Evolutionary conservation across 2,329 filamentous ascomycete species (phyloP).

Genomic region (Aspergillus clavatus): DNA sequence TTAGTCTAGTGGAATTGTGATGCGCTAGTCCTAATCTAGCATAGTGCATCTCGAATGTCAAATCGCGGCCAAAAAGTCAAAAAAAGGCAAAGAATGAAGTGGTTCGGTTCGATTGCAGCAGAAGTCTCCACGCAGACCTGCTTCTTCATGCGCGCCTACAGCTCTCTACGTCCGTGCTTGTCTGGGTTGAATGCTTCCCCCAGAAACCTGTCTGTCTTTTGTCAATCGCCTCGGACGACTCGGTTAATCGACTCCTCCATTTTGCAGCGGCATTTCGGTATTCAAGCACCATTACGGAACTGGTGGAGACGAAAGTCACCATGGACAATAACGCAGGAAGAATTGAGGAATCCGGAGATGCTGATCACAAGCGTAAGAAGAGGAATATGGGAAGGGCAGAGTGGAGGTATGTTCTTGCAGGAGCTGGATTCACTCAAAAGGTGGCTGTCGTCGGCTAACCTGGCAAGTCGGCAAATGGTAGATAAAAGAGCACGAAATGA

Average conservation of each 20-base stretch:
- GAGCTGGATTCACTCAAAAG: not conserved
- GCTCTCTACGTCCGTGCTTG: constrained; percentile 16
- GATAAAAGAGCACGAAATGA: constrained; percentile 51
- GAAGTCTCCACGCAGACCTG: not conserved
- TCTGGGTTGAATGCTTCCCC: constrained; percentile 6
- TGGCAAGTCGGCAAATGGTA: constrained; percentile 48
- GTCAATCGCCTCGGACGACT: not conserved
- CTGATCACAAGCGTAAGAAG: constrained; percentile 52
- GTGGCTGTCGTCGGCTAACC: constrained; percentile 40
- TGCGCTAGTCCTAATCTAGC: not conserved
- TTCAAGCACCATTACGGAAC: not conserved
- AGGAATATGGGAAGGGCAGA: constrained; percentile 63
- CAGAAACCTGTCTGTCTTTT: not conserved
- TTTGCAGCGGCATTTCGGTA: not conserved
- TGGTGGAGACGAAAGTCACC: constrained; percentile 7
- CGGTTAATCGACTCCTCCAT: not conserved
- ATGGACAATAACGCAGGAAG: constrained; percentile 34
- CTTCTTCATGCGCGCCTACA: constrained; percentile 22
- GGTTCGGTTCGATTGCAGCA: constrained; percentile 2
- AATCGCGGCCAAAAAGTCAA: constrained; percentile 8
- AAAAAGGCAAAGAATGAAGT: constrained; percentile 8
- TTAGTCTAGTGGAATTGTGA: not conserved
- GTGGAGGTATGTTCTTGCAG: constrained; percentile 51
- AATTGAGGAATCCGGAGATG: constrained; percentile 25
- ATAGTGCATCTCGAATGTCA: not conserved